phyloP scores from a whole-genome alignment of 2,329 filamentous ascomycete genomes.

The Trichoderma polysporum region DNA sequence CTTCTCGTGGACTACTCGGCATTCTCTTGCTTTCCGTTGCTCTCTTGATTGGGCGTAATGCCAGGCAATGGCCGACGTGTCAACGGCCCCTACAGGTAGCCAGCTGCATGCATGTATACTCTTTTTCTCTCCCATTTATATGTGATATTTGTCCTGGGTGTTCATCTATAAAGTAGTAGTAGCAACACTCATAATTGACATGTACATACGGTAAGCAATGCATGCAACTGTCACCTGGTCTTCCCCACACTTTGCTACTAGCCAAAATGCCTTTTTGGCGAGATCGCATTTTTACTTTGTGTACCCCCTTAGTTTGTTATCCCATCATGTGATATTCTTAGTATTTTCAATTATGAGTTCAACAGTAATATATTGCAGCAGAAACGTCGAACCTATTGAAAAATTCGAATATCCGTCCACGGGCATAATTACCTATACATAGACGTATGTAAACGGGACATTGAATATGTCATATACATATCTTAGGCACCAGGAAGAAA shows the following conservation, averaged over 20 bases:
- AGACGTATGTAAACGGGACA: not conserved
- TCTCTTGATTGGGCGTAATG: not conserved
- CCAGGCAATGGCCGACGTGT: slow-evolving; percentile 9
- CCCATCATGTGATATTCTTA: not conserved
- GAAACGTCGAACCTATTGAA: no score
- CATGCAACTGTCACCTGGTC: not conserved
- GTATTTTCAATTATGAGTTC: not conserved
- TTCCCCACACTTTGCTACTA: not conserved
- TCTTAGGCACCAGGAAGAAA: no score
- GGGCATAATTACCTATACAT: not conserved
- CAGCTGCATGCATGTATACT: slow-evolving; percentile 1
- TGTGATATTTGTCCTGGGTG: not conserved
- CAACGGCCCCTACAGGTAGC: slow-evolving; percentile 2
- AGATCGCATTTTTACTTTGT: not conserved
- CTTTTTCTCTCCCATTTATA: not conserved
- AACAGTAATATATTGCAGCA: not conserved
- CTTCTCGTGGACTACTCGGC: not conserved
- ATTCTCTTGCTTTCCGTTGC: not conserved
- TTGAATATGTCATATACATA: no score
- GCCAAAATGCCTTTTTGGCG: not conserved
- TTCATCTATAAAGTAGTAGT: not conserved
- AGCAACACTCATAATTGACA: no score
- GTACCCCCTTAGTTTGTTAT: not conserved
- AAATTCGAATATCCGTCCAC: not conserved
- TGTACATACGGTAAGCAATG: not conserved